phyloP scores from a whole-genome alignment of 495 filamentous ascomycete genomes.

The Durotheca rogersii region DNA sequence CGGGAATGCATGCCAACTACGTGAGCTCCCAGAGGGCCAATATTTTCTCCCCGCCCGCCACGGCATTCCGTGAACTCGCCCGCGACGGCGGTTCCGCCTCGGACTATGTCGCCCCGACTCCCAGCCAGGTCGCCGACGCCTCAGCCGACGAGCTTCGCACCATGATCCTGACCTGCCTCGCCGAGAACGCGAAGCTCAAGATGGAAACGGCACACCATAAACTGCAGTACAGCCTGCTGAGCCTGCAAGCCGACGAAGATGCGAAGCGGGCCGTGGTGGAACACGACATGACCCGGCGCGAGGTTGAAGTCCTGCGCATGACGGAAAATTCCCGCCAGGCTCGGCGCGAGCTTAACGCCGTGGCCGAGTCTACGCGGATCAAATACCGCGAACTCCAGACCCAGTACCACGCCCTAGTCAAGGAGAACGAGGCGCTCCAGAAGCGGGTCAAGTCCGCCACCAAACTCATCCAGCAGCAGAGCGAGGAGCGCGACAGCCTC shows the following conservation, averaged over 20 bases:
- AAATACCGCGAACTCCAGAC: slow-evolving; percentile 51
- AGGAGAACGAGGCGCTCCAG: slow-evolving; percentile 62
- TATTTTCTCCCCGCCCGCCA: slow-evolving; percentile 59
- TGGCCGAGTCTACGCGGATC: slow-evolving; percentile 42
- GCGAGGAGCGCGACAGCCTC: slow-evolving; percentile 65
- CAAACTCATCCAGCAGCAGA: slow-evolving; percentile 65
- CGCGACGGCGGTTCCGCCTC: slow-evolving; percentile 52
- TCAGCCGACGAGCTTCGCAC: slow-evolving; percentile 58
- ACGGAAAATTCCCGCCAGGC: slow-evolving; percentile 54
- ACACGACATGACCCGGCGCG: slow-evolving; percentile 85
- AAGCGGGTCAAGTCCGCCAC: slow-evolving; percentile 70
- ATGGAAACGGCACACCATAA: slow-evolving; percentile 89
- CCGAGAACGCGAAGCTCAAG: slow-evolving; percentile 63
- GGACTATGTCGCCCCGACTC: slow-evolving; percentile 58
- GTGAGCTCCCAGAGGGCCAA: slow-evolving; percentile 44
- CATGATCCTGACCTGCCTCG: slow-evolving; percentile 53
- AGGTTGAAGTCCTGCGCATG: slow-evolving; percentile 81
- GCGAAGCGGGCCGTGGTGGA: slow-evolving; percentile 88
- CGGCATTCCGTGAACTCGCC: slow-evolving; percentile 48
- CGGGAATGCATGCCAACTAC: slow-evolving; percentile 44
- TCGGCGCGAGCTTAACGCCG: slow-evolving; percentile 43
- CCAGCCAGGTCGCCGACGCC: slow-evolving; percentile 64
- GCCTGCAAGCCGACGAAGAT: slow-evolving; percentile 82
- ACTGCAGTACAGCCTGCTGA: slow-evolving; percentile 83
- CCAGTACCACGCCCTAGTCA: slow-evolving; percentile 59